phyloP scores from a whole-genome alignment of 805 yeast genomes.

The Sugiyamaella lignohabitans region DNA sequence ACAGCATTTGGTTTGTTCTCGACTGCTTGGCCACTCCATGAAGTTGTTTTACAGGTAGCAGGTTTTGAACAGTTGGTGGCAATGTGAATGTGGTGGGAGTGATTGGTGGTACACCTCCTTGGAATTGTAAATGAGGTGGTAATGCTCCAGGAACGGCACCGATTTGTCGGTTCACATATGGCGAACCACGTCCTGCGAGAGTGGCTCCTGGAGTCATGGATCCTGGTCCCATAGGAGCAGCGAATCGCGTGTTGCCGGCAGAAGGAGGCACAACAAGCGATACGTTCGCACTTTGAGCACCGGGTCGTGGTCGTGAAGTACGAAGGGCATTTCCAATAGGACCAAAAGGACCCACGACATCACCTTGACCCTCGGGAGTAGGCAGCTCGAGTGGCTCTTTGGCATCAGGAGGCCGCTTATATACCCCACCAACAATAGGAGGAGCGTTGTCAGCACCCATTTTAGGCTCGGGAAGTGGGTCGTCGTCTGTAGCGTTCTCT shows the following conservation, averaged over 20 bases:
- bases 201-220: background rate
- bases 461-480: slow-evolving; percentile 76
- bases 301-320: background rate
- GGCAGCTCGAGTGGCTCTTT: slow-evolving; percentile 53
- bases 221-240: background rate
- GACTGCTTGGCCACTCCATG: slow-evolving; percentile 18
- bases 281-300: background rate
- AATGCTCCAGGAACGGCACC: background rate
- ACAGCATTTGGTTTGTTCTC: slow-evolving; percentile 19
- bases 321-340: background rate
- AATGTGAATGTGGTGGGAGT: slow-evolving; percentile 32
- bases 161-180: background rate
- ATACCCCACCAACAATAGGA: slow-evolving; percentile 90
- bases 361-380: slow-evolving; percentile 10
- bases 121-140: background rate
- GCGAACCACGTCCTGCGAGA: background rate
- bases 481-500: slow-evolving; percentile 61
- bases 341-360: background rate
- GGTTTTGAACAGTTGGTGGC: slow-evolving; percentile 24
- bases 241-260: background rate
- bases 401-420: slow-evolving; percentile 63
- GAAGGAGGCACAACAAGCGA: background rate
- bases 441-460: slow-evolving; percentile 83
- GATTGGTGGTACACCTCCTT: slow-evolving; percentile 23
- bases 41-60: slow-evolving; percentile 18